These are phyloP conservation scores for Garcia nutans DNA, from an alignment of 345 rosid genomes.

Conservation along the genomic window DNA sequence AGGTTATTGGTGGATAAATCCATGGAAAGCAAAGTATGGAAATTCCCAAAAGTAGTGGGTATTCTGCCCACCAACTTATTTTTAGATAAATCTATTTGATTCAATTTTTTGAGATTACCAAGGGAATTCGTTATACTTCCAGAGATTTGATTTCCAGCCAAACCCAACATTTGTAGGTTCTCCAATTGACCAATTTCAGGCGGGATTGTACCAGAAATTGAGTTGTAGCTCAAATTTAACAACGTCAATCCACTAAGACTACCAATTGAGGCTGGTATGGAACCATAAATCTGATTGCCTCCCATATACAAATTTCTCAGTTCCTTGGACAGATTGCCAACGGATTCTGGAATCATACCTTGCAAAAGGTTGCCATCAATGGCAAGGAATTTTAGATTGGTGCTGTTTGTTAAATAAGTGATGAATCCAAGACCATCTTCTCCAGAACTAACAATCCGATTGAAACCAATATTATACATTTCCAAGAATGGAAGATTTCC, in stretches of 20 bases:
- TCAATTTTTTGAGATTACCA: slow-evolving; percentile 38
- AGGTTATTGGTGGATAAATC: slow-evolving; percentile 50
- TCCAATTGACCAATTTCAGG: slow-evolving; percentile 35
- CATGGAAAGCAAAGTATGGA: slow-evolving; percentile 37
- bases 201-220: slow-evolving; percentile 44
- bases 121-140: slow-evolving; percentile 42
- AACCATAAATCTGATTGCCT: slow-evolving; percentile 36
- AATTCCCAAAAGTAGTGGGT: slow-evolving; percentile 41
- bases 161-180: slow-evolving; percentile 38
- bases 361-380: slow-evolving; percentile 38
- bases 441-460: slow-evolving; percentile 27
- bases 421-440: slow-evolving; percentile 36
- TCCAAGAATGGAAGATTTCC: slow-evolving; percentile 40
- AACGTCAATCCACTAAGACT: slow-evolving; percentile 39
- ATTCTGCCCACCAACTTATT: slow-evolving; percentile 41
- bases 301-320: slow-evolving; percentile 38
- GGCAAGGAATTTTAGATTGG: slow-evolving; percentile 38
- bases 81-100: slow-evolving; percentile 41
- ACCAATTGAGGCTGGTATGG: slow-evolving; percentile 36
- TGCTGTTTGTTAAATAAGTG: slow-evolving; percentile 39
- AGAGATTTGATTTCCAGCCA: slow-evolving; percentile 39
- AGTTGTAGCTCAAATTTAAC: slow-evolving; percentile 40
- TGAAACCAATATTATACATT: slow-evolving; percentile 40
- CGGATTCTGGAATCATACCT: slow-evolving; percentile 42
- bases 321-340: slow-evolving; percentile 43